phyloP scores from a whole-genome alignment of 2,329 filamentous ascomycete genomes.

The Colletotrichum sp. region DNA sequence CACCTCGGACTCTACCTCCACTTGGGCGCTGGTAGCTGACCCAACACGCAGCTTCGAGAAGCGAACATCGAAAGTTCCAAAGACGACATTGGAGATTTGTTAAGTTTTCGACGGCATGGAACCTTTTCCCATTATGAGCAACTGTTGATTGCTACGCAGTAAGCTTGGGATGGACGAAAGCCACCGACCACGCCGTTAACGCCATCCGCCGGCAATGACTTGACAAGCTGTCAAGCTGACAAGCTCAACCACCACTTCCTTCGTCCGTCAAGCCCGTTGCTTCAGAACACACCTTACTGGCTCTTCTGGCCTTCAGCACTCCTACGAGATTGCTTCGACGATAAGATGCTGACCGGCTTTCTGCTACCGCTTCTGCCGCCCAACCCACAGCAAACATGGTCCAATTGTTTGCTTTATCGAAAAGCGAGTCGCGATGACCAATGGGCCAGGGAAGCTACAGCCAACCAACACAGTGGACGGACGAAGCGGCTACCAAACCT shows the following conservation, averaged over 20 bases:
- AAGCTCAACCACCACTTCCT: background rate
- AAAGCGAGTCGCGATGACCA: background rate
- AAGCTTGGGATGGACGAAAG: background rate
- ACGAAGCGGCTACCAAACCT: background rate
- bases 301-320: background rate
- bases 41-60: background rate
- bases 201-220: background rate
- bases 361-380: background rate
- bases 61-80: background rate
- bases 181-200: background rate
- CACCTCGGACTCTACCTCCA: background rate
- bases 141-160: background rate
- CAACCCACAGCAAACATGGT: background rate
- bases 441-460: background rate
- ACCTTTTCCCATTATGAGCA: background rate
- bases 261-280: background rate
- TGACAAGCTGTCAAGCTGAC: background rate
- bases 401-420: background rate
- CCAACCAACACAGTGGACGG: background rate
- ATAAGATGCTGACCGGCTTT: conserved; percentile 10
- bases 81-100: background rate
- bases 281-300: background rate
- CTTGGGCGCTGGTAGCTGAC: background rate
- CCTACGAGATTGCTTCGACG: background rate
- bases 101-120: background rate